phyloP scores from a whole-genome alignment of 2,329 filamentous ascomycete genomes.

The Diaporthe batatas region DNA sequence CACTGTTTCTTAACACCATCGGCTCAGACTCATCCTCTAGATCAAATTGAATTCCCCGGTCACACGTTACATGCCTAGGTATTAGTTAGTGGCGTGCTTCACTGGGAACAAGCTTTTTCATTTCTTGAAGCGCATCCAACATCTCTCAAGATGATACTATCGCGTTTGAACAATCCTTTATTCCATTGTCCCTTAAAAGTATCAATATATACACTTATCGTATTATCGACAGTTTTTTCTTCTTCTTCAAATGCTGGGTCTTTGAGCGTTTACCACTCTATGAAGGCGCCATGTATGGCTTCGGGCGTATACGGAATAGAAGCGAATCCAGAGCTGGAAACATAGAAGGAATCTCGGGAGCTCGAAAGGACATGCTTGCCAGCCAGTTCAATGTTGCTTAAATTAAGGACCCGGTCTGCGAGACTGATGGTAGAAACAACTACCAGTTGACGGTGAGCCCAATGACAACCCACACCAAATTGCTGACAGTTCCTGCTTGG shows the following conservation, averaged over 20 bases:
- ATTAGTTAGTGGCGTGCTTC: neutral
- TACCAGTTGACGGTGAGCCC: too few species aligned
- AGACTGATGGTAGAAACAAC: neutral
- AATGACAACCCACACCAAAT: neutral
- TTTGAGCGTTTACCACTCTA: too few species aligned
- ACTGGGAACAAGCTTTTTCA: neutral
- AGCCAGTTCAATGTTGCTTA: neutral
- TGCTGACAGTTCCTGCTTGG: neutral
- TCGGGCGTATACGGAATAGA: too few species aligned
- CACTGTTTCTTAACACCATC: neutral
- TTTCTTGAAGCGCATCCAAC: neutral
- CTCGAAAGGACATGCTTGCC: neutral
- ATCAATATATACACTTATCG: too few species aligned
- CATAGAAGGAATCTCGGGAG: neutral
- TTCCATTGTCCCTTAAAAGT: too few species aligned
- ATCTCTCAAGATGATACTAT: neutral
- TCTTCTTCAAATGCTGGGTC: too few species aligned
- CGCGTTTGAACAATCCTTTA: neutral
- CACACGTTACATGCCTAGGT: neutral
- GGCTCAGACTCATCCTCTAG: neutral
- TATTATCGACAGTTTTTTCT: too few species aligned
- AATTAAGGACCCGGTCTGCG: neutral
- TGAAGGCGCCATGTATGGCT: too few species aligned
- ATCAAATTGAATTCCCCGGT: neutral
- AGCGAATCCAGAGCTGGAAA: too few species aligned